These are phyloP conservation scores for Nemania sp. DNA, from an alignment of 2,329 filamentous ascomycete species.

Conservation along the genomic window DNA sequence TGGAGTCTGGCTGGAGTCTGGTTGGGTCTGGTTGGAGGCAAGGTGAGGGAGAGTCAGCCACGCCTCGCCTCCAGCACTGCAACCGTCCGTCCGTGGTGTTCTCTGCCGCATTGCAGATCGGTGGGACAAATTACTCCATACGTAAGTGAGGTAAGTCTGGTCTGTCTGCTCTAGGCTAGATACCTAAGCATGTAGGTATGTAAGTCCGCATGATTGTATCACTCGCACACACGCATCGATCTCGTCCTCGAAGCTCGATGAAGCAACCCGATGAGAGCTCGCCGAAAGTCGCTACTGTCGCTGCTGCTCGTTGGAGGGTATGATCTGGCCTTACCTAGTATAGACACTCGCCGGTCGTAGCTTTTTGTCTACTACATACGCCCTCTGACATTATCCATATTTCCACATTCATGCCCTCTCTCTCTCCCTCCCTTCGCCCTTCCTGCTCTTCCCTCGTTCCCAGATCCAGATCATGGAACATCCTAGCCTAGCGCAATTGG, in stretches of 20 bases:
- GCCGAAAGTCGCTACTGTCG: background rate
- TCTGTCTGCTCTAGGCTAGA: too few species aligned
- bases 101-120: constrained; percentile 1
- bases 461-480: constrained; percentile 30
- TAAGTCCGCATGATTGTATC: constrained; percentile 22
- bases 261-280: background rate
- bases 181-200: too few species aligned
- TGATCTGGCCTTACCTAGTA: background rate
- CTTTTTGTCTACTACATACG: too few species aligned
- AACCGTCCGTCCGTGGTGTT: background rate
- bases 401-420: constrained; percentile 18
- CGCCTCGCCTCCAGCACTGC: constrained; percentile 20
- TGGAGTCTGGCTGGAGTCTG: too few species aligned
- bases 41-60: constrained; percentile 5
- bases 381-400: constrained; percentile 11
- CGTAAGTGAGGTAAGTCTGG: too few species aligned
- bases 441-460: too few species aligned
- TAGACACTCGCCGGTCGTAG: too few species aligned
- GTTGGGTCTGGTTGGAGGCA: too few species aligned
- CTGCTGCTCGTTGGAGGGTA: background rate
- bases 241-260: constrained; percentile 14
- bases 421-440: constrained; percentile 13
- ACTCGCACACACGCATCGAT: background rate
- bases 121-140: too few species aligned
- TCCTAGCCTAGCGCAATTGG: constrained; percentile 33